phyloP scores from a whole-genome alignment of 805 yeast genomes.

The Blastobotrys muscicola region DNA sequence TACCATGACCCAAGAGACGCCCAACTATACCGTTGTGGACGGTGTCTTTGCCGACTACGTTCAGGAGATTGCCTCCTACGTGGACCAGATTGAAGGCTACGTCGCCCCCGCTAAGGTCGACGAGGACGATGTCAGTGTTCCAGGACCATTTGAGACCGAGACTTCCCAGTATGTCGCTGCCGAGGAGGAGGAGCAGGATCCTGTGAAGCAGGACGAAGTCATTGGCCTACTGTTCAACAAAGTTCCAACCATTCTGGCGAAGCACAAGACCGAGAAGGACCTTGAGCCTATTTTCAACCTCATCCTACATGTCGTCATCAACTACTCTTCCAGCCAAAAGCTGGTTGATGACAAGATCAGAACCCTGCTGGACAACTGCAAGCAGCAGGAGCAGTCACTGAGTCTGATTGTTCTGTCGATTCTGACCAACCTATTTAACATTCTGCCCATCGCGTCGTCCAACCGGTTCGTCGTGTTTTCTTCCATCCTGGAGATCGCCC shows the following conservation, averaged over 20 bases:
- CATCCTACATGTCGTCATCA: conserved; percentile 25
- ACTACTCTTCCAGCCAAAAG: conserved; percentile 22
- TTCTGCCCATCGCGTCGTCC: conserved; percentile 23
- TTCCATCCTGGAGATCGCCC: conserved; percentile 27
- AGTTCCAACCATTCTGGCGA: conserved; percentile 16
- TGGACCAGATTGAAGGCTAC: conserved; percentile 26
- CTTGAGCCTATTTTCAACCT: conserved; percentile 33
- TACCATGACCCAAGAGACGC: neutral
- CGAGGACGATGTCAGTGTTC: conserved; percentile 7
- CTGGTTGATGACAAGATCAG: conserved; percentile 22
- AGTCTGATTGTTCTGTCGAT: conserved; percentile 26
- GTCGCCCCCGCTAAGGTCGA: conserved; percentile 11
- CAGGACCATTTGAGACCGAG: conserved; percentile 11
- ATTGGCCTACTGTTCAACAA: conserved; percentile 25
- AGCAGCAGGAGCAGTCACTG: conserved; percentile 17
- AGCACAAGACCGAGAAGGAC: conserved; percentile 19
- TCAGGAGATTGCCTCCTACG: conserved; percentile 28
- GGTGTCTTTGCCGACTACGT: conserved; percentile 29
- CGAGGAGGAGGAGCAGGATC: conserved; percentile 8
- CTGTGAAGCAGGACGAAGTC: conserved; percentile 20
- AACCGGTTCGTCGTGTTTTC: conserved; percentile 25
- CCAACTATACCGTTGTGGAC: conserved; percentile 29
- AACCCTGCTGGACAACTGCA: conserved; percentile 23
- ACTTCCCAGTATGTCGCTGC: conserved; percentile 20
- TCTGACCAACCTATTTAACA: conserved; percentile 32